Evolutionary conservation across 1,284 basidiomycete genomes (phyloP), one percentile per base, ranked within the genome.

Genomic region (Sporisorium scitamineum): DNA sequence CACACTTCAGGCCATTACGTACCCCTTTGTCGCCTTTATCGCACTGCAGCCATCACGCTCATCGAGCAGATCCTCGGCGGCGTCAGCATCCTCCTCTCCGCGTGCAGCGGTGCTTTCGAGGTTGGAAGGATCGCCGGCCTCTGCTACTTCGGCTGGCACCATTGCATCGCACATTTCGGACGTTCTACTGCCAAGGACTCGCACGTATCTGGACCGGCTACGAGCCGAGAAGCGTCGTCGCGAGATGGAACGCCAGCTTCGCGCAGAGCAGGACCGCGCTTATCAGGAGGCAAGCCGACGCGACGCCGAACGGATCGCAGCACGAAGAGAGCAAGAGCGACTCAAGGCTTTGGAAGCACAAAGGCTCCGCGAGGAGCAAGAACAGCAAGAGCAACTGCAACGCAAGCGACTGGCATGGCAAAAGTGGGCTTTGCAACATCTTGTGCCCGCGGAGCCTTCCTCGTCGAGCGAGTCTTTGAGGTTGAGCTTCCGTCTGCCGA

Each of bases 11-110:
- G 91, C 91, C 1, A 96, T 94, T 3, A 94, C 94, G 0, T 97
- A 93, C 80, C 95, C 95, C 0, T 95, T 95, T 70, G 88, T 98
- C 53, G 93, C 93, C 0, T 98, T 97, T 84, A 87, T 96, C 52
- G 92, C 94, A 0, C 89, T 96, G 37, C 93, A 97, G 79, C 92
- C 94, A 56, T 64, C 79, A n/a, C 74, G 79, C 27, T 63, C 73
- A 13, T 37, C 69, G 10, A 67, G 62, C n/a, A 42, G 75, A 26
- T 26, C 52, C 6, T 61, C 60, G n/a, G 34, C 57, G 13, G 61
- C 55, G 3, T 59, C 57, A 3, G 32, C 61, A 0, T 45, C 55
- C 4, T 68, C 68, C 5, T 56, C 57, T 18, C 70, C 78, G 18
- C 69, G 79, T 31, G 76, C 79, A 3, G 78, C 81, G 5, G 74